These are phyloP conservation scores for Epichloe sp. DNA, from an alignment of 2,329 filamentous ascomycete species.

Conservation along the genomic window DNA sequence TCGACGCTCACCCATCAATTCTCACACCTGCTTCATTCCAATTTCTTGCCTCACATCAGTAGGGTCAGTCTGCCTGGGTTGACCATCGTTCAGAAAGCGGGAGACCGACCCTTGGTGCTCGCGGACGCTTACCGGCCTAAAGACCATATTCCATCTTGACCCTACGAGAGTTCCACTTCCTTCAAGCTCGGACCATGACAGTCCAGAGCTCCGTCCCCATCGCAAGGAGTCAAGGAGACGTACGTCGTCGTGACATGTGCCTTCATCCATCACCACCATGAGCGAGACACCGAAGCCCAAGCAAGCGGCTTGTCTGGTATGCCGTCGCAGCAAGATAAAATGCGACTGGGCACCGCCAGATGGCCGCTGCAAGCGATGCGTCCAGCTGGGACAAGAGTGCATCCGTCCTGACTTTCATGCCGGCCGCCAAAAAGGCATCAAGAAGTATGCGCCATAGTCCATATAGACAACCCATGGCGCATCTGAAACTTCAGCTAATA, in stretches of 20 bases:
- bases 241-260: background rate
- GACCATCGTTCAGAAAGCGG: background rate
- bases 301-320: constrained; percentile 48
- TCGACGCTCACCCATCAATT: no score
- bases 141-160: no score
- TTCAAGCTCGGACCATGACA: no score
- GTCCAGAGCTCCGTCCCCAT: no score
- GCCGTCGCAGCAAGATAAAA: constrained; percentile 54
- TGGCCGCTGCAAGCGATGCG: constrained; percentile 46
- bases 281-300: constrained; percentile 15
- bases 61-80: background rate
- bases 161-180: no score
- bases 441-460: constrained; percentile 41
- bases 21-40: background rate
- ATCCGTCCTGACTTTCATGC: constrained; percentile 61
- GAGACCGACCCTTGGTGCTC: no score
- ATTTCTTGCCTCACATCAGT: background rate
- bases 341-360: constrained; percentile 44
- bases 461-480: no score
- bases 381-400: constrained; percentile 45
- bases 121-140: no score
- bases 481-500: background rate
- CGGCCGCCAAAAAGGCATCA: constrained; percentile 62
- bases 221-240: no score
- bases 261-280: background rate